These are phyloP conservation scores for Phaeodactylum tricornutum DNA, from an alignment of 108 stramenopile species.

Conservation along the genomic window DNA sequence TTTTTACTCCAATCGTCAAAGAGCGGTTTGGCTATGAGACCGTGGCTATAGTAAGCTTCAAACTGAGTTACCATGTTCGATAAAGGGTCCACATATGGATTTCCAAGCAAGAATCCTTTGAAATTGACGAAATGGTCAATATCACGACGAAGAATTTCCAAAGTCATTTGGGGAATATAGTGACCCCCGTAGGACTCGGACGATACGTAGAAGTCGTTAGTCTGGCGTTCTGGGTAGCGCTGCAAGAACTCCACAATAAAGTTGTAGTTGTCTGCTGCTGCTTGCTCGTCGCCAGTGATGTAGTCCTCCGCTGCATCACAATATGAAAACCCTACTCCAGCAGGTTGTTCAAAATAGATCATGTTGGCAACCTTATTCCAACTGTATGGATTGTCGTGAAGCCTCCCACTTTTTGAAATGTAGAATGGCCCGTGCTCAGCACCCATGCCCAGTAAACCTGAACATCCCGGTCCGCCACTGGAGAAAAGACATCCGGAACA, in stretches of 20 bases:
- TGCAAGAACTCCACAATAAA: background rate
- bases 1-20: conserved; percentile 22
- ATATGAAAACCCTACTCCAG: conserved; percentile 55
- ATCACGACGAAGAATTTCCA: conserved; percentile 23
- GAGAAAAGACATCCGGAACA: no score
- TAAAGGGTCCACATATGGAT: conserved; percentile 40
- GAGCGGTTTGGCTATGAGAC: conserved; percentile 44
- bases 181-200: conserved; percentile 47
- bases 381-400: conserved; percentile 20
- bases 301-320: conserved; percentile 18
- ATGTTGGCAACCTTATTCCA: conserved; percentile 52
- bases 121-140: conserved; percentile 21
- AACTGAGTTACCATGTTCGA: conserved; percentile 39
- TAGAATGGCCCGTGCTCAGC: conserved; percentile 34
- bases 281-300: conserved; percentile 15
- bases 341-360: conserved; percentile 47
- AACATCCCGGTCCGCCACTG: conserved; percentile 54
- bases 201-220: conserved; percentile 27
- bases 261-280: background rate
- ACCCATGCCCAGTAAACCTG: conserved; percentile 27
- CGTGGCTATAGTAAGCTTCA: conserved; percentile 38
- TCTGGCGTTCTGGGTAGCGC: conserved; percentile 15
- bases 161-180: conserved; percentile 29
- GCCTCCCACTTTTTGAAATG: conserved; percentile 6
- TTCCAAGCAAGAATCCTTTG: conserved; percentile 46